phyloP scores from a whole-genome alignment of 768 basidiomycete species.

The Lactifluus volemus region DNA sequence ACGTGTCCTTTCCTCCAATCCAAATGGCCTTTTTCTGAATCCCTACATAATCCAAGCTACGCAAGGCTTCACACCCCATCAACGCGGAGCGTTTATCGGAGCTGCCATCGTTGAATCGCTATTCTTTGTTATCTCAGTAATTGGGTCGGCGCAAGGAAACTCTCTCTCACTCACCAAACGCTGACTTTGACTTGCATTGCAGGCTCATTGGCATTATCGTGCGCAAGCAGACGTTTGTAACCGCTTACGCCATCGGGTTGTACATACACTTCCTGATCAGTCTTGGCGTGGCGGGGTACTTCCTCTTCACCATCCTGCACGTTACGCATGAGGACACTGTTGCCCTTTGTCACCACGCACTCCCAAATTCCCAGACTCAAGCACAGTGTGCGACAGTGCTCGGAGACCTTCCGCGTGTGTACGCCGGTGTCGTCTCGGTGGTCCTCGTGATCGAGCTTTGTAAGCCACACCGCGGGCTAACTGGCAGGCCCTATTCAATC shows the following conservation, averaged over 20 bases:
- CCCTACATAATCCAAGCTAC: conserved; percentile 21
- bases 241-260: conserved; percentile 46
- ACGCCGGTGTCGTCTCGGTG: conserved; percentile 35
- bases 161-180: neutral
- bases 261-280: conserved; percentile 52
- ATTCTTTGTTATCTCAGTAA: conserved; percentile 42
- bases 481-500: neutral
- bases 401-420: conserved; percentile 36
- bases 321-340: conserved; percentile 35
- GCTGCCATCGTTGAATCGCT: conserved; percentile 46
- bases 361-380: conserved; percentile 34
- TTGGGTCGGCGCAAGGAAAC: conserved; percentile 38
- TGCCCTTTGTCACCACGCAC: conserved; percentile 38
- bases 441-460: conserved; percentile 50
- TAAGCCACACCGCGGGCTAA: conserved; percentile 27
- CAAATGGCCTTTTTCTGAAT: conserved; percentile 25
- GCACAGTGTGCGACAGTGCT: conserved; percentile 38
- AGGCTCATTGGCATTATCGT: conserved; percentile 58
- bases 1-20: conserved; percentile 23
- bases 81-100: conserved; percentile 36
- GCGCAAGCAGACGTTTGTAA: conserved; percentile 52
- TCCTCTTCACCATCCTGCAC: conserved; percentile 41
- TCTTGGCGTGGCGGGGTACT: conserved; percentile 41
- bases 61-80: conserved; percentile 24
- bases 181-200: conserved; percentile 2